These are phyloP conservation scores for Termitomyces eurrhizus DNA, from an alignment of 768 basidiomycete genomes.

Conservation along the genomic window DNA sequence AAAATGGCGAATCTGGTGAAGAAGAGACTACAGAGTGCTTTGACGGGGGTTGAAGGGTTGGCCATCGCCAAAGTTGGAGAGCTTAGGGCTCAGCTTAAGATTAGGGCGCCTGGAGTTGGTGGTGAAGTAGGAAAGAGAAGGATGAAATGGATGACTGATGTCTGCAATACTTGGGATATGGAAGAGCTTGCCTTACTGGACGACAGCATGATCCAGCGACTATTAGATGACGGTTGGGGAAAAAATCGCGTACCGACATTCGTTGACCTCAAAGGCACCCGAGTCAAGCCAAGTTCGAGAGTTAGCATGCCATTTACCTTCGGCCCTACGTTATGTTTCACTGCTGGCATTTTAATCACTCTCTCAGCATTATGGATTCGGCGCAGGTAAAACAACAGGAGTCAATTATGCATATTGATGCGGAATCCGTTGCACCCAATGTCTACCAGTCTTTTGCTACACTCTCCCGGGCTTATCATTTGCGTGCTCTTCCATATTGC, in stretches of 20 bases:
- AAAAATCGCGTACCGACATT: conserved; percentile 44
- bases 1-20: conserved; percentile 85
- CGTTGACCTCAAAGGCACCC: conserved; percentile 33
- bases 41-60: conserved; percentile 70
- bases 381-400: conserved; percentile 22
- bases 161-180: conserved; percentile 85
- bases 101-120: conserved; percentile 79
- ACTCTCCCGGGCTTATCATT: background rate
- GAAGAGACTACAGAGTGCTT: conserved; percentile 55
- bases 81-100: conserved; percentile 67
- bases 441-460: background rate
- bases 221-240: conserved; percentile 90
- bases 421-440: background rate
- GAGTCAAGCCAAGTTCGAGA: background rate
- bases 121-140: conserved; percentile 71
- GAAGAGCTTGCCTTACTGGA: conserved; percentile 74
- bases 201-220: conserved; percentile 53
- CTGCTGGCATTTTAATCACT: conserved; percentile 38
- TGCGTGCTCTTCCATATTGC: background rate
- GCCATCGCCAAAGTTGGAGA: conserved; percentile 79
- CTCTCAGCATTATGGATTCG: conserved; percentile 20
- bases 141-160: conserved; percentile 89
- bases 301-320: conserved; percentile 25
- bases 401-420: background rate
- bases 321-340: conserved; percentile 33